Base-by-base conservation (phyloP, 768 basidiomycete species). In the Phlegmacium glaucopus region DNA sequence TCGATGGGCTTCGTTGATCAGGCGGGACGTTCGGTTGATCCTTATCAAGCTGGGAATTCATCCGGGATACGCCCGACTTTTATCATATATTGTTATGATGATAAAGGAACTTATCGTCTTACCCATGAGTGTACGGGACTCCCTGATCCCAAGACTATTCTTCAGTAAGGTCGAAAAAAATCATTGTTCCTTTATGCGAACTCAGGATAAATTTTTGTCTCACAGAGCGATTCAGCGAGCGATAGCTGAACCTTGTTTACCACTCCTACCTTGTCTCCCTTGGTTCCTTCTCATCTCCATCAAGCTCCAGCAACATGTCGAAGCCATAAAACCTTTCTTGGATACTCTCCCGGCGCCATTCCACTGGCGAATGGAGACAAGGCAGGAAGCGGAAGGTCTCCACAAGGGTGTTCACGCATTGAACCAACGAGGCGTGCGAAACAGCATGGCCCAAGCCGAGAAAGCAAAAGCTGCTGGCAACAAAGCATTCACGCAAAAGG, bases 281-380 rank as follows among this genome's bases (percentile, higher is more conserved):
- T 57, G 49, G 45, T 51, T 61, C 34, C 52, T 68, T 1, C 37
- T 68, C 6, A 40, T 69, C 16, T 62, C 66, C 1, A 55, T 59
- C 38, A 64, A 63, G 38, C 53, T 69, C 15, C 40, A 56, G 16
- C 61, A 57, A 25, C 67, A 69, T 41, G 45, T 54, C 9, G 34
- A 50, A 10, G 48, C 55, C 17, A 54, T 71, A 4, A 58, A 54
- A 16, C 65, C 66, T n/a, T 71, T 71, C 53, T 55, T 71, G 30
- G 66, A 71, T 44, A 65, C 68, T 0, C 62, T 71, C n/a, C 70
- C 70, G 4, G 42, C 52, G 7, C 68, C 68, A 10, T 69, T 71
- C 50, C 52, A 55, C 17, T 71, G 68, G 66, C 53, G 67, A 3
- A 28, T 68, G 6, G 68, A 69, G 48, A 71, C 65, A 1, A 46